These are phyloP conservation scores for Fomitopsis palustris DNA, from an alignment of 1,284 basidiomycete species.

Conservation along the genomic window DNA sequence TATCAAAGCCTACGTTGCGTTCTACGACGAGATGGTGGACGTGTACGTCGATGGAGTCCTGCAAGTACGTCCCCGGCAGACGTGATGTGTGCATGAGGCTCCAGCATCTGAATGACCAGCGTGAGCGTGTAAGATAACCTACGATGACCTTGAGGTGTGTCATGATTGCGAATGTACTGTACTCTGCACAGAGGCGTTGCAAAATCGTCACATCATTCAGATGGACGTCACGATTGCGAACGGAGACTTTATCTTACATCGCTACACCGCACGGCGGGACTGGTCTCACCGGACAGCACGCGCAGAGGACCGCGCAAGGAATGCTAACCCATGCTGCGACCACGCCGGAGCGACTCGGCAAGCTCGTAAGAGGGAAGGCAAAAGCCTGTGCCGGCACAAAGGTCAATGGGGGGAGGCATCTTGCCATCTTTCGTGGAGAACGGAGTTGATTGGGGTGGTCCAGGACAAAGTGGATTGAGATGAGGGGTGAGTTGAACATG, in stretches of 20 bases:
- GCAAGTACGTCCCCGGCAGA: conserved; percentile 24
- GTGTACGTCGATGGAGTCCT: conserved; percentile 59
- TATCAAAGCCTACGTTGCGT: conserved; percentile 53
- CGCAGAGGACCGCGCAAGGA: background rate
- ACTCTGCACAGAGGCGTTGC: background rate
- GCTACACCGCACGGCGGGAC: background rate
- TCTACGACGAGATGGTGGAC: conserved; percentile 67
- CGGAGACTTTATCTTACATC: background rate
- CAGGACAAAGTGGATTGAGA: background rate
- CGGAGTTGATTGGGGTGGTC: background rate
- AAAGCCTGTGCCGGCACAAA: too few species aligned
- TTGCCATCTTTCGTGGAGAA: background rate
- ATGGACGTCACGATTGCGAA: background rate
- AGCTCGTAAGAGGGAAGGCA: background rate
- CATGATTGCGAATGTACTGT: too few species aligned
- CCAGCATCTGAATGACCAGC: too few species aligned
- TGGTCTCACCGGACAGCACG: background rate
- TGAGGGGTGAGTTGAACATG: background rate
- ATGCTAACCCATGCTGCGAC: background rate
- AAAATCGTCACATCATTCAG: background rate
- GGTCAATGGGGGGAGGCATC: background rate
- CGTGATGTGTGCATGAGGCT: background rate
- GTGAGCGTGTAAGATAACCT: too few species aligned
- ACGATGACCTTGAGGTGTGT: too few species aligned
- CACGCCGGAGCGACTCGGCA: background rate